Evolutionary conservation across 345 rosid genomes (phyloP).

Genomic region (Lenwebbia sp.): DNA sequence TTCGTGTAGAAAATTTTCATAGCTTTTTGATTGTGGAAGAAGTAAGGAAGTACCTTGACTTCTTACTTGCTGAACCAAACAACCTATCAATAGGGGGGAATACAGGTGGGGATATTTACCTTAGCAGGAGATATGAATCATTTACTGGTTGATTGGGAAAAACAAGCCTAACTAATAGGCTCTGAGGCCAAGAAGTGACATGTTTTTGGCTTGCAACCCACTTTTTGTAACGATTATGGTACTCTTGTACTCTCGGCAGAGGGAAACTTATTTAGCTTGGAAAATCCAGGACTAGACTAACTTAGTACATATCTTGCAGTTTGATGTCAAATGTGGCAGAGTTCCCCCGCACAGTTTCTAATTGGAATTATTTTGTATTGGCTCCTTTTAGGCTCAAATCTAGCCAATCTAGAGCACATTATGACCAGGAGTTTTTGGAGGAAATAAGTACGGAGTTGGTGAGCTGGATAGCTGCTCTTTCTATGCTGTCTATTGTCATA

Average conservation of each 20-base stretch:
- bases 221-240: not conserved
- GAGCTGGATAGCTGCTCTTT: constrained; percentile 18
- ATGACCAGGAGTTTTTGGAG: not conserved
- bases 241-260: not conserved
- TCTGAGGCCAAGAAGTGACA: not conserved
- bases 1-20: not conserved
- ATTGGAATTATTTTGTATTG: not conserved
- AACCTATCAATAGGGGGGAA: not conserved
- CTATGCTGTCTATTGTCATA: constrained; percentile 32
- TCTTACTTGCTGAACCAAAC: not conserved
- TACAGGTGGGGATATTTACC: not conserved
- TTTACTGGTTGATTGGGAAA: not conserved
- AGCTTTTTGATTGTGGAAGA: not conserved
- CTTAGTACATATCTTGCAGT: not conserved
- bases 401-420: not conserved
- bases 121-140: not conserved
- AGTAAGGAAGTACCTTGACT: not conserved
- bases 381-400: not conserved
- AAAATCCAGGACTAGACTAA: not conserved
- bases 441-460: not conserved
- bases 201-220: not conserved
- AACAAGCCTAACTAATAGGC: not conserved
- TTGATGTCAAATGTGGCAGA: not conserved
- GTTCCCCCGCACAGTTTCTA: not conserved
- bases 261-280: not conserved